A percentile compares a stretch with the other conserved stretches of the same genome.
phyloP scores from a whole-genome alignment of 163 green algal genomes.

The Scenedesmus sp. region DNA sequence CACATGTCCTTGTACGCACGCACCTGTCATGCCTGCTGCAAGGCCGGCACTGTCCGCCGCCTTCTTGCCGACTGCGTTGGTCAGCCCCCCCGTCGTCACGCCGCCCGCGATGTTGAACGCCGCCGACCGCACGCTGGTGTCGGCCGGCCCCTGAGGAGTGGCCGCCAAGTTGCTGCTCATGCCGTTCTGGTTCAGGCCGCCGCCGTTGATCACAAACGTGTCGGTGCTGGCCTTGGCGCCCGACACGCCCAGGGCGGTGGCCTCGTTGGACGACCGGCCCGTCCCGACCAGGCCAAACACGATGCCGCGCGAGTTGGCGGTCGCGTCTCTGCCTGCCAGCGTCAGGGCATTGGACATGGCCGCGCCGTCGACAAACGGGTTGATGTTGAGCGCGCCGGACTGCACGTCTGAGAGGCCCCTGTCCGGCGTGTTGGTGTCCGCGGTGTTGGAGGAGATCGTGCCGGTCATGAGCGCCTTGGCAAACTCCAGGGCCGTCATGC shows the following conservation, averaged over 20 bases:
- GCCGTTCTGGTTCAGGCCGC: conserved; percentile 29
- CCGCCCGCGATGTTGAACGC: conserved; percentile 42
- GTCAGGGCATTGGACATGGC: conserved; percentile 40
- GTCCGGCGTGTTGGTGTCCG: conserved; percentile 49
- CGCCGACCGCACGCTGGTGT: conserved; percentile 25
- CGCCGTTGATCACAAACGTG: conserved; percentile 41
- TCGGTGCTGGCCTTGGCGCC: conserved; percentile 36
- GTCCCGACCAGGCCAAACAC: conserved; percentile 48
- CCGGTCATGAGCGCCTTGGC: conserved; percentile 44
- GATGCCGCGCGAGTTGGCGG: conserved; percentile 42
- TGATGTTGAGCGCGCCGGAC: conserved; percentile 51
- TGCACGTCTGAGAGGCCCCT: conserved; percentile 28
- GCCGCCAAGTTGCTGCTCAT: conserved; percentile 46
- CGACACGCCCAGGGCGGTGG: conserved; percentile 40
- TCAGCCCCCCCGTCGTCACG: conserved; percentile 5
- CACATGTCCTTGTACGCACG: no score
- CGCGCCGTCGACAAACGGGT: conserved; percentile 43
- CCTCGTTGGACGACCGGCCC: conserved; percentile 11
- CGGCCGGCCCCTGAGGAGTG: conserved; percentile 13
- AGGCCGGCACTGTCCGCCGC: conserved; percentile 18
- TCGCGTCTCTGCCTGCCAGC: conserved; percentile 34
- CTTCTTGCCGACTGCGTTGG: conserved; percentile 48
- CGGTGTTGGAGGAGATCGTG: conserved; percentile 49
- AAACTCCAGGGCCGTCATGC: conserved; percentile 48
- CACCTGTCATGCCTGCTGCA: conserved; percentile 35